phyloP scores from a whole-genome alignment of 1,284 basidiomycete species.

The Microbotryum violaceum region DNA sequence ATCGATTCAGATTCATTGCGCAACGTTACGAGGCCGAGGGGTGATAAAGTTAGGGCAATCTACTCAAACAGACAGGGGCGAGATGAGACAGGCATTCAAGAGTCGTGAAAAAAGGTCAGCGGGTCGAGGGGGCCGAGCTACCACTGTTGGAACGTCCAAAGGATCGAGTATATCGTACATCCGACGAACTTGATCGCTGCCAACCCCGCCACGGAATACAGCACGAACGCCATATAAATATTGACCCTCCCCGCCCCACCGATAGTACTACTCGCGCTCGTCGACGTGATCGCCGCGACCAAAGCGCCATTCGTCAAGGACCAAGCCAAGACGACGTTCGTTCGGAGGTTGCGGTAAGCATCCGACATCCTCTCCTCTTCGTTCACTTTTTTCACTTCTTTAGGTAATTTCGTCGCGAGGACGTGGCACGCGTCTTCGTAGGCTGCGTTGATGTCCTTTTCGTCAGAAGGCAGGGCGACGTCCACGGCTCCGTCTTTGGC shows the following conservation, averaged over 20 bases:
- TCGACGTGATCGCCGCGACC: constrained; percentile 61
- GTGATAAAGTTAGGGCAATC: too few relatives aligned
- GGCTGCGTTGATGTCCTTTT: constrained; percentile 76
- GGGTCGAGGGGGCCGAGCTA: too few relatives aligned
- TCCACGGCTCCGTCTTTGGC: constrained; percentile 60
- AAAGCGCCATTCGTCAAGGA: constrained; percentile 71
- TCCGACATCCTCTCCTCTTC: constrained; percentile 68
- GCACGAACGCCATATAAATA: constrained; percentile 69
- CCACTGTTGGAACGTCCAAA: constrained; percentile 55
- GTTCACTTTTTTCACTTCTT: constrained; percentile 56
- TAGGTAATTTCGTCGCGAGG: constrained; percentile 62
- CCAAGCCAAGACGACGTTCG: constrained; percentile 76
- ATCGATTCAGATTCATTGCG: too few relatives aligned
- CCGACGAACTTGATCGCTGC: constrained; percentile 68
- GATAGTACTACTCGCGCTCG: constrained; percentile 8
- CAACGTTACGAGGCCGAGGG: too few relatives aligned
- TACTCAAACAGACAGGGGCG: too few relatives aligned
- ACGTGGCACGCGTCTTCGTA: constrained; percentile 79
- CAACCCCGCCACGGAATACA: constrained; percentile 77
- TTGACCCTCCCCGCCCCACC: constrained; percentile 42
- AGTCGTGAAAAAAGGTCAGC: too few relatives aligned
- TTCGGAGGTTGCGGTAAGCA: constrained; percentile 78
- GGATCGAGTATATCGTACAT: constrained; percentile 64
- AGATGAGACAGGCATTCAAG: too few relatives aligned
- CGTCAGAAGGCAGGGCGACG: constrained; percentile 66